Base-by-base conservation (phyloP, 768 basidiomycete species). In the Rhizopogon salebrosus region DNA sequence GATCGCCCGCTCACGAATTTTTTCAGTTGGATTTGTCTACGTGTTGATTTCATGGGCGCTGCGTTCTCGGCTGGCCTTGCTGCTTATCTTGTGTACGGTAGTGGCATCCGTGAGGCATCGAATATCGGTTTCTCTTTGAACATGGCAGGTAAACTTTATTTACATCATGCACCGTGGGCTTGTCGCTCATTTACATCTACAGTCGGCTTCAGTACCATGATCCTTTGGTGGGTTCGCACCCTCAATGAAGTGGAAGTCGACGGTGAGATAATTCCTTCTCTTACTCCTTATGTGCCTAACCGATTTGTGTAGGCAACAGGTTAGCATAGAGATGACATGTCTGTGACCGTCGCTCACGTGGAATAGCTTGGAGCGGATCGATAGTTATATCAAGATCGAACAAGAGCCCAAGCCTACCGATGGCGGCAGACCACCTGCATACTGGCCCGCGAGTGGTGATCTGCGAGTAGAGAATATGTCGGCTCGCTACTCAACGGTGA, bases 391-490 rank as follows among this genome's bases (percentile, higher is more conserved):
- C 35, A 64, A 70, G n/a, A 79, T 82, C 38, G 80, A 82, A 46
- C 79, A 80, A 53, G 83, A 85, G 60, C 72, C 74, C 0, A 67
- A 70, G 49, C 56, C 74, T 0, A 70, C 70, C 0, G 55, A 65
- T 23, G 55, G 67, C 6, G 75, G 76, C 3, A 61, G 73, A n/a
- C 83, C 83, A 3, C 82, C 83, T 4, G 83, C 83, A 0, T 78
- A 82, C 52, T 85, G 83, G 83, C 83, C 83, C 3, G 71, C 82
- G 1, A 78, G 77, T 26, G 83, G 83, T 1, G 66, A 72, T 11
- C 67, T 84, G n/a, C 59, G 65, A 3, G 76, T 82, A 1, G 76
- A 84, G 54, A 72, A 76, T 29, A 65, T 84, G 4, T 76, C 72
- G 11, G 83, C 83, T 0, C 66, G 70, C 38, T 80, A 80, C 55